Conservation (phyloP, 75 land plant species). For the Cryptomeria japonica region DNA sequence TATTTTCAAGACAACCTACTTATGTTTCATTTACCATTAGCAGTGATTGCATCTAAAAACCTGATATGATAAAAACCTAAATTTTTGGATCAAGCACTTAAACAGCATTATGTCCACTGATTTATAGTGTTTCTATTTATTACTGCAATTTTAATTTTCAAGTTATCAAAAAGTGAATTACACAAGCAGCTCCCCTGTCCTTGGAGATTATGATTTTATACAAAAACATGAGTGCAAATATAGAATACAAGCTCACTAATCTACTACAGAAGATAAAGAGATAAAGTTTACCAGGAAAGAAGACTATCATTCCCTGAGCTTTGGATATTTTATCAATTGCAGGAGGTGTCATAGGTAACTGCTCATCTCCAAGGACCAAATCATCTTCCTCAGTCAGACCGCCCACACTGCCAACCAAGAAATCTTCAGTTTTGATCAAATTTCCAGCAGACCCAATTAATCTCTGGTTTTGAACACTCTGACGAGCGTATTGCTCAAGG, state of each 20-base stretch:
- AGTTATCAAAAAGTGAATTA: background rate
- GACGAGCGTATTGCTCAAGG: constrained; percentile 85
- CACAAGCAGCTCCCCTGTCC: background rate
- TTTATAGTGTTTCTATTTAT: background rate
- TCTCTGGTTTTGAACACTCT: constrained; percentile 71
- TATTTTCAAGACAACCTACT: background rate
- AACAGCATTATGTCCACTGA: background rate
- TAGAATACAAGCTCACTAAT: background rate
- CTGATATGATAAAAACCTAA: too few relatives aligned
- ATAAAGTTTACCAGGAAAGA: constrained; percentile 79
- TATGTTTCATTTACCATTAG: background rate
- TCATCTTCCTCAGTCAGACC: constrained; percentile 72
- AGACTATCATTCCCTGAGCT: constrained; percentile 85
- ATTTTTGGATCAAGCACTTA: background rate
- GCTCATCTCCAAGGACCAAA: constrained; percentile 34
- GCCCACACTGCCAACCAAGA: constrained; percentile 55
- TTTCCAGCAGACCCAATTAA: constrained; percentile 90
- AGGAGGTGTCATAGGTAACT: constrained; percentile 23
- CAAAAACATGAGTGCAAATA: background rate
- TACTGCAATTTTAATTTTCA: background rate
- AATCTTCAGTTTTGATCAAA: constrained; percentile 67
- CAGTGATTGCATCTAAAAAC: background rate
- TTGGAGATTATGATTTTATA: background rate
- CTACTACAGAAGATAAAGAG: background rate
- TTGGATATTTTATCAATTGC: constrained; percentile 37